phyloP scores from a whole-genome alignment of 2,329 filamentous ascomycete species.

The Thelonectria olida region DNA sequence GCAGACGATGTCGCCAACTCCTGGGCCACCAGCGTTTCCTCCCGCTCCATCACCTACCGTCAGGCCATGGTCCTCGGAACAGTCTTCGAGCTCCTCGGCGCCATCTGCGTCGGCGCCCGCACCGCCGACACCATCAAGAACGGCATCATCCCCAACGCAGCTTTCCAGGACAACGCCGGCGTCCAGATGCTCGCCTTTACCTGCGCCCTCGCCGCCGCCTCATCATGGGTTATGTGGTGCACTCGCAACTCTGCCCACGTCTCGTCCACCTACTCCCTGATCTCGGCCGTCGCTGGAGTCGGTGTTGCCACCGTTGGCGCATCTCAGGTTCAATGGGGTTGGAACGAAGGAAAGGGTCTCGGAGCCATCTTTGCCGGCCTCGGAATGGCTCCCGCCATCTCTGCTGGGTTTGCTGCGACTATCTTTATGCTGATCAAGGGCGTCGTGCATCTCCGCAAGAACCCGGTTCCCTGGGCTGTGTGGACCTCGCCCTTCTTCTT shows the following conservation, averaged over 20 bases:
- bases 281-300: constrained; percentile 74
- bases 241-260: constrained; percentile 78
- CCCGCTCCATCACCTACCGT: constrained; percentile 76
- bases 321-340: constrained; percentile 71
- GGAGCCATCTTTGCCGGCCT: constrained; percentile 76
- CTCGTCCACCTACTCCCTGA: constrained; percentile 76
- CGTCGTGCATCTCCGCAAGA: constrained; percentile 75
- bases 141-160: constrained; percentile 70
- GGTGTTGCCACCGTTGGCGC: constrained; percentile 74
- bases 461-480: constrained; percentile 77
- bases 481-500: constrained; percentile 81
- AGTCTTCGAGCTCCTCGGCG: constrained; percentile 74
- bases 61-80: constrained; percentile 74
- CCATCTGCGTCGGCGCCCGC: constrained; percentile 72
- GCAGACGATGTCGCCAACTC: constrained; percentile 85
- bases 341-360: constrained; percentile 73
- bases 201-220: constrained; percentile 70
- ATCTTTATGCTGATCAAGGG: constrained; percentile 75
- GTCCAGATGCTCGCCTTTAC: constrained; percentile 77
- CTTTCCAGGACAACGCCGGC: constrained; percentile 68
- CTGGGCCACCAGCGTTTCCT: constrained; percentile 84
- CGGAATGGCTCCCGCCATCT: constrained; percentile 74
- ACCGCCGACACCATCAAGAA: constrained; percentile 85
- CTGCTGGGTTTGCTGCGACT: constrained; percentile 70
- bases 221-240: constrained; percentile 83